phyloP scores from a whole-genome alignment of 495 filamentous ascomycete species.

The Cairneyella variabilis region DNA sequence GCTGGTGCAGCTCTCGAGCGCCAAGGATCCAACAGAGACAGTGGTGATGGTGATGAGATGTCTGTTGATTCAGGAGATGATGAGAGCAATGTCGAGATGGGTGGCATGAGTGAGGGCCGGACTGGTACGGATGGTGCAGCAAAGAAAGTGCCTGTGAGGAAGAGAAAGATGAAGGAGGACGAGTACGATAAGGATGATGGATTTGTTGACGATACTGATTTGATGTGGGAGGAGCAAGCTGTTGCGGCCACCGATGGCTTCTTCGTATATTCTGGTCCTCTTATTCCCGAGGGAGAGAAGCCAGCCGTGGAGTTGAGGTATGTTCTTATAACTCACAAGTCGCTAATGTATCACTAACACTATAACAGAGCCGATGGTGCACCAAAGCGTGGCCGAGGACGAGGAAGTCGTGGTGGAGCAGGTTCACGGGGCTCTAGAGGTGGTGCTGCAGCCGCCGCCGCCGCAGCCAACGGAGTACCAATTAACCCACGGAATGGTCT shows the following conservation, averaged over 20 bases:
- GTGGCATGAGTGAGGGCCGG: constrained; percentile 56
- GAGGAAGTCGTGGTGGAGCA: constrained; percentile 48
- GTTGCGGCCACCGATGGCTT: constrained; percentile 90
- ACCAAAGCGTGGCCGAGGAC: constrained; percentile 66
- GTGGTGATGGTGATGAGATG: constrained; percentile 72
- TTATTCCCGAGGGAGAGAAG: constrained; percentile 85
- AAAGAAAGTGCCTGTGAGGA: constrained; percentile 63
- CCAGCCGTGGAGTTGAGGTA: constrained; percentile 61
- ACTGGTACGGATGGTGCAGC: constrained; percentile 49
- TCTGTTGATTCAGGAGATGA: constrained; percentile 62
- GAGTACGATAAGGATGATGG: constrained; percentile 96
- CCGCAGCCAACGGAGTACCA: constrained; percentile 14
- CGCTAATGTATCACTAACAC: constrained; percentile 37
- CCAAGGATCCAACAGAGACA: constrained; percentile 67
- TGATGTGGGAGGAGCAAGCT: constrained; percentile 94
- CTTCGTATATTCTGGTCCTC: constrained; percentile 81
- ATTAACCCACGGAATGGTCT: constrained; percentile 31
- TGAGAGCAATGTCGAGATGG: constrained; percentile 69
- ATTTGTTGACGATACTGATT: constrained; percentile 94
- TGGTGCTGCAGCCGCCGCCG: constrained; percentile 34
- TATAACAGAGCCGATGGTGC: constrained; percentile 64
- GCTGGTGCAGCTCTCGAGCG: constrained; percentile 78
- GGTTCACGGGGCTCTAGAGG: constrained; percentile 42
- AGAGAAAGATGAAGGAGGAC: constrained; percentile 85
- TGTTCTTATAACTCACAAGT: constrained; percentile 5